Base-by-base conservation (phyloP, 225 moss, liverwort and hornwort genomes). In the Sphagnum tenellum region DNA sequence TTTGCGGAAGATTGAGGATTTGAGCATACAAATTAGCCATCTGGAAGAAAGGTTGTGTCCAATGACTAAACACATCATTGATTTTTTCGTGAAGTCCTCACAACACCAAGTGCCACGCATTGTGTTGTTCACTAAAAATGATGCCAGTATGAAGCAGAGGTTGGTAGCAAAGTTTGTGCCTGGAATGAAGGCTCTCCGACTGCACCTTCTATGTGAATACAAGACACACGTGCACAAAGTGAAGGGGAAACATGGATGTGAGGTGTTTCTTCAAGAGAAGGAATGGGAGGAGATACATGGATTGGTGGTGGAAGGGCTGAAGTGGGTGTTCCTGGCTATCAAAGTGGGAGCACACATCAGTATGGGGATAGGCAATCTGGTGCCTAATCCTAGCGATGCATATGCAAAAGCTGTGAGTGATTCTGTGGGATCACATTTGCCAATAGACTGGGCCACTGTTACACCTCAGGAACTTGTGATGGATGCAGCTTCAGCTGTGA, bases 71-170 rank as follows among this genome's bases (percentile, higher is more conserved):
- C 44, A 44, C 10, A 7, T 61, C 46, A 44, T 61, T 6, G 61
- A 61, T 9, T 4, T 61, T 11, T 5, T 61, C 10, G 4, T 61
- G 9, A 44, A 61, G 46, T 61, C 46, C 5, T 9, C 6, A 45
- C 61, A 61, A 46, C 45, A 47, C 7, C 44, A 61, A 61, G 61
- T 61, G 61, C 61, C 61, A 44, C 61, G 61, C 8, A 61, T 61
- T 6, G 61, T 61, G 61, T 46, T 61, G 45, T 61, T 47, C 45
- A 61, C 61, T 11, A 45, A 44, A 45, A 44, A 61, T 8, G 45
- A 61, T 6, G 44, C 29, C 2, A 45, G 46, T 6, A 4, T 6
- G 9, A 4, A 44, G 29, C 44, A 61, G 61, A 45, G 4, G 4
- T 45, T 45, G 29, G 29, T 46, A 61, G 7, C 45, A 10, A 9